Evolutionary conservation across 169 alveolate species (phyloP), one percentile per base, ranked within the genome.

Genomic region (Plasmodium coatneyi): DNA sequence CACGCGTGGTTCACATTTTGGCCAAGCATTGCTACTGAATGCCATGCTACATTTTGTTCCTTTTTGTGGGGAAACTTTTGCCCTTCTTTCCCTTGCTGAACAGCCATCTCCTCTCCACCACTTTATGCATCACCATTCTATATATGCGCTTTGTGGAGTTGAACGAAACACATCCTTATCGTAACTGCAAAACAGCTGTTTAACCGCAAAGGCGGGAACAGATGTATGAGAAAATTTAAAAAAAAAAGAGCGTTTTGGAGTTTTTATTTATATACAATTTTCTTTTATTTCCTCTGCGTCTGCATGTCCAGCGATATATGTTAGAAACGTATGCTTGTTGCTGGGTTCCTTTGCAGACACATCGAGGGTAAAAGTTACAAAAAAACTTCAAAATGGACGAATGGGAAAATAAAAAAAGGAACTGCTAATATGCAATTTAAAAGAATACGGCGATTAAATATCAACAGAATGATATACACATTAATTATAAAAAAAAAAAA

Each of bases 31-130:
- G 76, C 76, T 22, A 66, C 36, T 22, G n/a, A 16, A 66, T 66
- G 14, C 36, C n/a, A 66, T 0, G 41, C 19, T 22, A 66, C n/a
- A 66, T 22, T 66, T 76, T 56, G 28, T 32, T 86, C 39, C n/a
- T 46, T 28, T 25, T 60, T 56, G 28, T 34, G 56, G 54, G 49
- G 56, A n/a, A 0, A 46, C 0, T n/a, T 39, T 25, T 54, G 76
- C 43, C 52, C 16, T 56, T 82, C 36, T 82, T 34, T 32, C 60
- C 56, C 80, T 25, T 82, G 16, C 71, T 82, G 19, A 36, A 78
- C 10, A 36, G 32, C 39, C 32, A 10, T 78, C 71, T 36, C 52
- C 28, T 36, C 41, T 25, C n/a, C 43, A 32, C 30, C 5, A 66
- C 36, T 1, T 22, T 66, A 66, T 66, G 76, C 36, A 22, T 66